These are phyloP conservation scores for Carallia pectinifolia DNA, from an alignment of 345 rosid species.

Conservation along the genomic window DNA sequence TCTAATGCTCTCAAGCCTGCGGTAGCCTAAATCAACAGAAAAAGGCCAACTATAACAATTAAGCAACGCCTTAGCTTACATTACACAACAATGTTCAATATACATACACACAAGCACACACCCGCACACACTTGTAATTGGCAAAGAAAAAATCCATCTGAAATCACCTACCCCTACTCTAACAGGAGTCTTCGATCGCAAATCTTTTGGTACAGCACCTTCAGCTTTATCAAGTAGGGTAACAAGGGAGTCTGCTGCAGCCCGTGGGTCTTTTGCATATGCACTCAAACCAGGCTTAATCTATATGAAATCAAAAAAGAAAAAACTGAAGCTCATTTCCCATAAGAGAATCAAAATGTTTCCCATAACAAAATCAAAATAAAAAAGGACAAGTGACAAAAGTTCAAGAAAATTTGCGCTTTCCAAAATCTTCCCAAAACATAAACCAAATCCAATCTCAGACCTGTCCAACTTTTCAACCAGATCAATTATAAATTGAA, in stretches of 20 bases:
- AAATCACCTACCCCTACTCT: conserved; percentile 81
- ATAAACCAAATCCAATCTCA: too few relatives aligned
- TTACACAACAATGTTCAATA: not conserved
- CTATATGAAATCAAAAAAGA: conserved; percentile 35
- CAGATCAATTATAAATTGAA: too few relatives aligned
- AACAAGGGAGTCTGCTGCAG: conserved; percentile 65
- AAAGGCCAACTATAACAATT: conserved; percentile 16
- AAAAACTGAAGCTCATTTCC: not conserved
- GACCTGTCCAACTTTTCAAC: too few relatives aligned
- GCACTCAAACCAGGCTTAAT: conserved; percentile 83
- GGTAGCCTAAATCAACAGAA: conserved; percentile 59
- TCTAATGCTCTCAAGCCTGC: conserved; percentile 92
- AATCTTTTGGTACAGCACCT: conserved; percentile 70
- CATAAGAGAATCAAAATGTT: too few relatives aligned
- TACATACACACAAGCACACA: not conserved
- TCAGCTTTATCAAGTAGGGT: conserved; percentile 85
- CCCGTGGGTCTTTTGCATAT: conserved; percentile 66
- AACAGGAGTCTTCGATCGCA: conserved; percentile 85
- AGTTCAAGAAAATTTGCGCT: too few relatives aligned
- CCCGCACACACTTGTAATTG: not conserved
- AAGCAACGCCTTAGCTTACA: not conserved
- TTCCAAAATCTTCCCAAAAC: too few relatives aligned
- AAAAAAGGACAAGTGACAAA: too few relatives aligned
- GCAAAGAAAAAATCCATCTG: not conserved
- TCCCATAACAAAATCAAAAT: too few relatives aligned